These are phyloP conservation scores for Eucalyptus rudis DNA, from an alignment of 345 rosid genomes.

Conservation along the genomic window DNA sequence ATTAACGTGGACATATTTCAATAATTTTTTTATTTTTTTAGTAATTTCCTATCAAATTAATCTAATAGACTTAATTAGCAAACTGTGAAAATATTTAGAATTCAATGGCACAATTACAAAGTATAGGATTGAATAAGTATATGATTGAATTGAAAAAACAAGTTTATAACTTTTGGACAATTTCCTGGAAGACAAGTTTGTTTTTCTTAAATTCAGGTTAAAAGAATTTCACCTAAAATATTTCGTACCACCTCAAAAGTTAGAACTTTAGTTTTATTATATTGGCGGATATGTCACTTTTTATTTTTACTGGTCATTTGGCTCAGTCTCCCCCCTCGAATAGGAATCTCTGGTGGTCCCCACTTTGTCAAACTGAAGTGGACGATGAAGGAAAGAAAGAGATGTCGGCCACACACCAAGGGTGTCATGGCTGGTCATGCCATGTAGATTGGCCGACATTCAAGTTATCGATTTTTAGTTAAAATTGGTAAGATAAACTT, in stretches of 20 bases:
- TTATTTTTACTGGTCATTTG: not conserved
- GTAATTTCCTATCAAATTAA: too few species aligned
- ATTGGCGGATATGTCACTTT: not conserved
- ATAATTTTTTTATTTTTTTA: too few species aligned
- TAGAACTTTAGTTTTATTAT: not conserved
- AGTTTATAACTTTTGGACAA: not conserved
- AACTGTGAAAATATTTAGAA: too few species aligned
- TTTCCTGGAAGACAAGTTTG: accelerated
- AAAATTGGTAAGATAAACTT: too few species aligned
- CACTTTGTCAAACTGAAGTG: not conserved
- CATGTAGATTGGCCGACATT: too few species aligned
- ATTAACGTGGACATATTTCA: too few species aligned
- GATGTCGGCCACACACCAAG: not conserved
- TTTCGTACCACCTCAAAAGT: not conserved
- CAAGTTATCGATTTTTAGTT: accelerated
- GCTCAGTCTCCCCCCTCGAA: not conserved
- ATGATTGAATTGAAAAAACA: too few species aligned
- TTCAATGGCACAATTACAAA: too few species aligned
- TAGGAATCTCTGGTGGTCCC: not conserved
- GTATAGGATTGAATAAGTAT: too few species aligned
- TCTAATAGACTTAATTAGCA: accelerated
- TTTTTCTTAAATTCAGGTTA: not conserved
- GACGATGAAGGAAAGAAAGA: not conserved
- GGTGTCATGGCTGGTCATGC: too few species aligned
- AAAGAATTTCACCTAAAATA: not conserved